Base-by-base conservation (phyloP, 768 basidiomycete genomes). In the Coprinellus micaceus region DNA sequence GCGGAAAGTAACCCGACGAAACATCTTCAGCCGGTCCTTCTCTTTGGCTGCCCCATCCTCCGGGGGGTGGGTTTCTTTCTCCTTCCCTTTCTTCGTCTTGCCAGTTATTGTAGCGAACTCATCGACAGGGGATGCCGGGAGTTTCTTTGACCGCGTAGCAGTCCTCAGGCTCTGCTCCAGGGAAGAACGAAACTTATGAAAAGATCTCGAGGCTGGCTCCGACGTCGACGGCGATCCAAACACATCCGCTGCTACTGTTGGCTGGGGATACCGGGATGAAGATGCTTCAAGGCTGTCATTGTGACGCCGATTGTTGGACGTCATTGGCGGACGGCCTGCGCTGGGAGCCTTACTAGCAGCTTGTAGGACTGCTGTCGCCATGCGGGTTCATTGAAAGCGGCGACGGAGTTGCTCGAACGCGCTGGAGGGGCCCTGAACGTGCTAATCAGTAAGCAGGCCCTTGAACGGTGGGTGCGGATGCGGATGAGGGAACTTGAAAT, bases 91-190 rank as follows among this genome's bases (percentile, higher is more conserved):
- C 59, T 64, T 68, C 40, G 62, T 67, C 43, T 60, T 69, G 45
- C 66, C 59, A 11, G 74, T 74, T 57, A 79, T 63, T 41, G 79
- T 69, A 41, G 77, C 75, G 61, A 76, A 74, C 41, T 82, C 76
- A 60, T 78, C 78, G 36, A 64, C 61, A 28, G 68, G 62, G 1
- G 68, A 67, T 49, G 67, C 62, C 1, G 74, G 63, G 7, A 69
- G 46, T 61, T 78, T 79, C 71, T 74, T 82, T 33, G 84, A 81
- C 52, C 83, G 77, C 11, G 85, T 84, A 51, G 84, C 85, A 12
- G 80, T 79, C 49, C 84, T 81, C 37, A 89, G 60, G 62, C 81
- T 84, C 60, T 88, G 83, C 63, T 86, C 86, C 22, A 90, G 69
- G 4, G 85, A 82, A 2, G 85, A 82, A 54, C 84, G 82, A 55